phyloP scores from a whole-genome alignment of 305 asterid species.

The Solanum hybrid region DNA sequence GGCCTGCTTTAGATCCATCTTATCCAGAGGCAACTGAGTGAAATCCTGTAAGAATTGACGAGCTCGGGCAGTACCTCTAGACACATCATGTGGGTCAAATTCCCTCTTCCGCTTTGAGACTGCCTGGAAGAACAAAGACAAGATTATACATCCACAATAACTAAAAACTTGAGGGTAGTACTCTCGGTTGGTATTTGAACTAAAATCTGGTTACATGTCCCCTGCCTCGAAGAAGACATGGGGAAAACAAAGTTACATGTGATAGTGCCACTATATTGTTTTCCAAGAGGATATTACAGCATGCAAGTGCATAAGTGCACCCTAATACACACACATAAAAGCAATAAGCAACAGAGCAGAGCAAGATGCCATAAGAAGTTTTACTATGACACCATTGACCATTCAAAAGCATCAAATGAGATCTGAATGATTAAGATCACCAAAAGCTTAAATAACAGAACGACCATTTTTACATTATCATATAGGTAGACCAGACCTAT shows the following conservation, averaged over 20 bases:
- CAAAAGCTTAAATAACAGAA: neutral
- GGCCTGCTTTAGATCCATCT: slow-evolving; percentile 55
- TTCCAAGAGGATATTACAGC: neutral
- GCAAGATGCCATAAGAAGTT: neutral
- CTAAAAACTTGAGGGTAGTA: neutral
- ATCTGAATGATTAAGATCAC: neutral
- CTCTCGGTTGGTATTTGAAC: neutral
- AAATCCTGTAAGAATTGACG: slow-evolving; percentile 69
- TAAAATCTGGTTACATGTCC: neutral
- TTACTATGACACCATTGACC: neutral
- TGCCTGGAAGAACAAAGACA: slow-evolving; percentile 29
- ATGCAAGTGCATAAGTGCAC: neutral
- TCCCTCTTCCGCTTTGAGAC: slow-evolving; percentile 62
- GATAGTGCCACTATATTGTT: neutral
- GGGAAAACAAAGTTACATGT: neutral
- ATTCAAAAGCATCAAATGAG: neutral
- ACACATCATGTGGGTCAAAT: slow-evolving; percentile 45
- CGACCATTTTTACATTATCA: neutral
- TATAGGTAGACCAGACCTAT: neutral
- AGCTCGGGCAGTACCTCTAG: slow-evolving; percentile 60
- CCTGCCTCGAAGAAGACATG: neutral
- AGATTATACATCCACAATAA: neutral
- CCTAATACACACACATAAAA: neutral
- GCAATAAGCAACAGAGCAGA: neutral
- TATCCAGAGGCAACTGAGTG: slow-evolving; percentile 61